Conservation (phyloP, 371 early-diverging fungal genomes). For the Mortierella sp. region DNA sequence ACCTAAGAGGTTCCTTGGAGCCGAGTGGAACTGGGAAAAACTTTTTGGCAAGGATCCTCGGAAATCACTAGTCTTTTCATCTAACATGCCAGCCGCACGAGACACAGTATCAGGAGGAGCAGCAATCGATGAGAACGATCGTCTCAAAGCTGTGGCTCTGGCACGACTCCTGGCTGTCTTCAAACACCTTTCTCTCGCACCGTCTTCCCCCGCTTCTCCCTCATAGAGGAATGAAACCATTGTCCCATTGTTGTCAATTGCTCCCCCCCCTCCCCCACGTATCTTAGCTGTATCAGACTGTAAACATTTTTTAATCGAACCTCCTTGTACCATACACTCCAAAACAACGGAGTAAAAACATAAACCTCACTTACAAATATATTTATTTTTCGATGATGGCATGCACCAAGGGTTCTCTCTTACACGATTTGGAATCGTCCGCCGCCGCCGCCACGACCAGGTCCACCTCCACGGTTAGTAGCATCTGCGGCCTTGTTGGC, state of each 20-base stretch:
- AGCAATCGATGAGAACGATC: constrained; percentile 18
- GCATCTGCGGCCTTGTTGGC: constrained; percentile 78
- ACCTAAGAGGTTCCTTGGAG: constrained; percentile 28
- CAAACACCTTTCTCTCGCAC: constrained; percentile 35
- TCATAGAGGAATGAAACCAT: neutral
- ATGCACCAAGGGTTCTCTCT: neutral
- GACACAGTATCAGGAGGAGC: neutral
- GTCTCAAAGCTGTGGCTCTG: constrained; percentile 42
- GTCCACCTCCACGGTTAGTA: constrained; percentile 43
- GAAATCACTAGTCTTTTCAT: constrained; percentile 2
- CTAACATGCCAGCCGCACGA: neutral
- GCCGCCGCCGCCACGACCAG: constrained; percentile 32
- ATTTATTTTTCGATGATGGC: neutral
- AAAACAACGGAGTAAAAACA: neutral
- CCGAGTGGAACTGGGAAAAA: constrained; percentile 57
- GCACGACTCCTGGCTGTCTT: constrained; percentile 49
- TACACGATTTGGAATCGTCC: constrained; percentile 39
- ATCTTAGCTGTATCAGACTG: too few species aligned
- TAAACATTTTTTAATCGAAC: too few species aligned
- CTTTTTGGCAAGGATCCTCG: constrained; percentile 52
- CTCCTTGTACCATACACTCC: too few species aligned
- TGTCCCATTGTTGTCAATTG: too few species aligned
- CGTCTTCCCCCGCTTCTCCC: constrained; percentile 5
- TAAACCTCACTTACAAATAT: neutral
- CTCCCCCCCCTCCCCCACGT: too few species aligned